phyloP scores from a whole-genome alignment of 2,329 filamentous ascomycete genomes.

The Exophiala alcalophila region DNA sequence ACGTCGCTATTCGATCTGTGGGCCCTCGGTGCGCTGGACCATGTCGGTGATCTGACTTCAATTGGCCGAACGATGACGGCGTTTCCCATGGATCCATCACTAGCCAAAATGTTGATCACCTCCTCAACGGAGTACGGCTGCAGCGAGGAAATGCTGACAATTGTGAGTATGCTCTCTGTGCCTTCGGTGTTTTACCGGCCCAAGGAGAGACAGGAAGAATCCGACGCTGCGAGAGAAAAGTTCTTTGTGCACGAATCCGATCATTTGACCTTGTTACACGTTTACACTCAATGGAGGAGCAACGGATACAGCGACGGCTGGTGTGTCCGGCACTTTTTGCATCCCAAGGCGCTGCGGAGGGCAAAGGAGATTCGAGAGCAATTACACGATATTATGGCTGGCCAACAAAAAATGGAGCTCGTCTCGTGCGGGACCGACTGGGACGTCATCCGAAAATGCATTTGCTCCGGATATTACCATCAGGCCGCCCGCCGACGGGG shows the following conservation, averaged over 20 bases:
- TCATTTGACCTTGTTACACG: conserved; percentile 90
- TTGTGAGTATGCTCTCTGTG: conserved; percentile 96
- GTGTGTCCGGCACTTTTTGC: conserved; percentile 90
- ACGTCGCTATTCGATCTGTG: conserved; percentile 97
- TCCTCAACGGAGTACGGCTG: conserved; percentile 85
- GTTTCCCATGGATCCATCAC: conserved; percentile 95
- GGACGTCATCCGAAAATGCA: conserved; percentile 92
- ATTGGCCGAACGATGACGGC: conserved; percentile 92
- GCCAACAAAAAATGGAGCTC: conserved; percentile 81
- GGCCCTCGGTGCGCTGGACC: conserved; percentile 90
- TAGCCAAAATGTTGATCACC: conserved; percentile 92
- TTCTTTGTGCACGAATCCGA: conserved; percentile 98
- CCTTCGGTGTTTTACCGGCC: conserved; percentile 96
- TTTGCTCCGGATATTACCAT: conserved; percentile 97
- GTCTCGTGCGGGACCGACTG: conserved; percentile 92
- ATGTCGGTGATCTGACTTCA: conserved; percentile 84
- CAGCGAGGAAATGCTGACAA: conserved; percentile 96
- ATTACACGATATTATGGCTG: conserved; percentile 84
- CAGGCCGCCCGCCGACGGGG: conserved; percentile 95
- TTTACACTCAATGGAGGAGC: conserved; percentile 91
- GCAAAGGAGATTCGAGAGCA: conserved; percentile 95
- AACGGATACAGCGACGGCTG: conserved; percentile 88
- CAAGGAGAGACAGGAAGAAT: conserved; percentile 94
- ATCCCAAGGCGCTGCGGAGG: conserved; percentile 86
- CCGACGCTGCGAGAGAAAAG: conserved; percentile 90